These are phyloP conservation scores for Phytopythium oedochilum DNA, from an alignment of 352 stramenopile genomes.

Conservation along the genomic window DNA sequence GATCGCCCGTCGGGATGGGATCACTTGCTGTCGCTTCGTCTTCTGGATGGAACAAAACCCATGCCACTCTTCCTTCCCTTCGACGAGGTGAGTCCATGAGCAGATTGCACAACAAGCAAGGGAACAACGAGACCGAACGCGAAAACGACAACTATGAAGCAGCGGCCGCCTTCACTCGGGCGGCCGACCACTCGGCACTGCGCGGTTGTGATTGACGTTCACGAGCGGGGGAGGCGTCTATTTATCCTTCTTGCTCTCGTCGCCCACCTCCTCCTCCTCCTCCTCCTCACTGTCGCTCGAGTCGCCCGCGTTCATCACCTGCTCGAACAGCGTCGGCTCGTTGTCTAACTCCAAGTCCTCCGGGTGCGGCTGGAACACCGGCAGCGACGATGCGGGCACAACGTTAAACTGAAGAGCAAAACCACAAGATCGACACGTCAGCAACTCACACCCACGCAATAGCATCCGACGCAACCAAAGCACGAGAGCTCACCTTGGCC, in stretches of 20 bases:
- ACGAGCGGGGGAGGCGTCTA: constrained; percentile 22
- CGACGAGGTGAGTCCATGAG: neutral
- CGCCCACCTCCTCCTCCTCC: constrained; percentile 48
- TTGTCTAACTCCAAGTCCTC: constrained; percentile 99
- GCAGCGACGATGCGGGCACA: constrained; percentile 88
- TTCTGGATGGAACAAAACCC: too few relatives aligned
- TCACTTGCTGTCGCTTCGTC: too few relatives aligned
- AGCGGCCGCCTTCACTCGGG: constrained; percentile 1
- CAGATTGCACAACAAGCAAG: neutral
- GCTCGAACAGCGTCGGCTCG: constrained; percentile 99
- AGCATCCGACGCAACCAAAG: neutral
- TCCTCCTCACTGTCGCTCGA: constrained; percentile 87
- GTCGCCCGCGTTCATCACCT: constrained; percentile 89
- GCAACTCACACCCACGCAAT: neutral
- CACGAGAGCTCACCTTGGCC: constrained; percentile 67
- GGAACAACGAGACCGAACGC: neutral
- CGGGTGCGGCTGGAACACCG: constrained; percentile 95
- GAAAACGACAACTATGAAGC: neutral
- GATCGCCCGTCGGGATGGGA: too few relatives aligned
- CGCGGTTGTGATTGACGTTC: neutral
- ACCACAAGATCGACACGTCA: constrained; percentile 10
- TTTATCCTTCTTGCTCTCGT: constrained; percentile 69
- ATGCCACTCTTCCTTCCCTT: too few relatives aligned
- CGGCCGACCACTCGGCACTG: neutral
- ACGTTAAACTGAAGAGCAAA: constrained; percentile 90